Evolutionary conservation across 805 yeast genomes (phyloP).

Genomic region (Suhomyces sp.): DNA sequence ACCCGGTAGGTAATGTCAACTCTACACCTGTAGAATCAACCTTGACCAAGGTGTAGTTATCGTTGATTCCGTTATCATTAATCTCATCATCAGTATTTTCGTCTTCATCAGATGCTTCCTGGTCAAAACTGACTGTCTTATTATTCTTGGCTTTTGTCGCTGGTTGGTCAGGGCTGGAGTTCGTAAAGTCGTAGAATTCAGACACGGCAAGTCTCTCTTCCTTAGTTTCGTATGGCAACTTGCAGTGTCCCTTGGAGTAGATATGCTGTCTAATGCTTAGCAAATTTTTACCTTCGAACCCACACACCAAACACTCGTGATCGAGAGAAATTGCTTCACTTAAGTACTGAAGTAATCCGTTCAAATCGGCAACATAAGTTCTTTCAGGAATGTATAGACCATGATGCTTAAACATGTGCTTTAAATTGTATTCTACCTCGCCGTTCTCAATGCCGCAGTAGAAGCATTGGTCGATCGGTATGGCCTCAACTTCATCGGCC

Average conservation of each 20-base stretch:
- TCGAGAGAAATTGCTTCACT: conserved; percentile 40
- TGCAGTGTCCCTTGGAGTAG: conserved; percentile 44
- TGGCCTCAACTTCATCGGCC: conserved; percentile 29
- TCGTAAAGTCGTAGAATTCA: conserved; percentile 40
- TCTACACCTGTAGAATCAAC: conserved; percentile 63
- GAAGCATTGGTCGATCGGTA: conserved; percentile 53
- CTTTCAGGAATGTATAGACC: conserved; percentile 48
- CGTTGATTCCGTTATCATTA: conserved; percentile 15
- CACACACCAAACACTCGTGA: conserved; percentile 45
- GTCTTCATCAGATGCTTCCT: conserved; percentile 14
- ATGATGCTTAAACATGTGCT: conserved; percentile 45
- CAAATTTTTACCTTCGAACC: conserved; percentile 41
- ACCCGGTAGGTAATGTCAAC: conserved; percentile 73
- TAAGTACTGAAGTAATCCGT: conserved; percentile 39
- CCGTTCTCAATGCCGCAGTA: conserved; percentile 55
- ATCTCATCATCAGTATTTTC: conserved; percentile 14
- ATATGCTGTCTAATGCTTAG: conserved; percentile 46
- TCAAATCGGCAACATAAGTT: conserved; percentile 34
- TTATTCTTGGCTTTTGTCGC: conserved; percentile 2
- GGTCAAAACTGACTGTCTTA: neutral
- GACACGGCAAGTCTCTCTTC: conserved; percentile 36
- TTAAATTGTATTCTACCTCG: conserved; percentile 53
- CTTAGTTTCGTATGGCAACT: conserved; percentile 43
- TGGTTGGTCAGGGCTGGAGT: conserved; percentile 13
- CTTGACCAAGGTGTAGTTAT: conserved; percentile 33